Evolutionary conservation across 176 grass and related monocot genomes (phyloP).

Genomic region (Bromus sterilis): DNA sequence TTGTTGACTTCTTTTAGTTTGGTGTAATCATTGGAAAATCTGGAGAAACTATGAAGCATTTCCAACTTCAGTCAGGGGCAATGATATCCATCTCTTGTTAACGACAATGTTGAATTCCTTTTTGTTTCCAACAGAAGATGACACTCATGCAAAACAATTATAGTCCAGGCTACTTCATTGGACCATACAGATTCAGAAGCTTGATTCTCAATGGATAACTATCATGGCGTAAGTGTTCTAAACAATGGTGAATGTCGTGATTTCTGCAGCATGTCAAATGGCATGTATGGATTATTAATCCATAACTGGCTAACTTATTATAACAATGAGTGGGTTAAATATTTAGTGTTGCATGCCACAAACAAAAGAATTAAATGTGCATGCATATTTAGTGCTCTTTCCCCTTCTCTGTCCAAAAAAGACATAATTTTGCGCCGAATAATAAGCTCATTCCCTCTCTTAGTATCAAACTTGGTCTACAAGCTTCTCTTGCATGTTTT

Average conservation of each 20-base stretch:
- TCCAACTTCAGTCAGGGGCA: no score
- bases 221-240: background rate
- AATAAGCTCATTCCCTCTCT: no score
- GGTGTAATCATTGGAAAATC: no score
- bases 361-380: background rate
- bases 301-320: background rate
- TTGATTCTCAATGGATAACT: background rate
- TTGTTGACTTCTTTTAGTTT: no score
- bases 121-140: background rate
- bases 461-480: no score
- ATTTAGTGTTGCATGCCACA: background rate
- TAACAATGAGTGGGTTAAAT: background rate
- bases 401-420: no score
- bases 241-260: background rate
- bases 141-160: background rate
- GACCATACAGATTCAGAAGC: background rate
- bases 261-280: background rate
- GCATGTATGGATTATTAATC: background rate
- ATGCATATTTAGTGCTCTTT: no score
- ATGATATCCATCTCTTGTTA: no score
- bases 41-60: no score
- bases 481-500: no score
- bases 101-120: no score
- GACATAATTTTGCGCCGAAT: no score
- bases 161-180: background rate